These are phyloP conservation scores for Schwanniomyces sp. DNA, from an alignment of 805 yeast species.

Conservation along the genomic window DNA sequence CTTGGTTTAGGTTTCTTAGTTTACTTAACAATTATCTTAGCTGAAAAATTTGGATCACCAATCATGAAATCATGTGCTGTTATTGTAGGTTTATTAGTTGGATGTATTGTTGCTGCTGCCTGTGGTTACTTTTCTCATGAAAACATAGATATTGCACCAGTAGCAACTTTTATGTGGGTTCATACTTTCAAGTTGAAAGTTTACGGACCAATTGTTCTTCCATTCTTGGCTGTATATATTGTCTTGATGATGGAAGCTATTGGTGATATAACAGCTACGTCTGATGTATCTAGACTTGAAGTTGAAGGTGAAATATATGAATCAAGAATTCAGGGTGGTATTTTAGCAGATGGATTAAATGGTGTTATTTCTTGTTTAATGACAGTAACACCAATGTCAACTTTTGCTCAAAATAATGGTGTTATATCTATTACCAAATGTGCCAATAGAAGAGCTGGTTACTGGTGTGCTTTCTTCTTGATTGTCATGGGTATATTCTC, in stretches of 20 bases:
- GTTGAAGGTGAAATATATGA: slow-evolving; percentile 83
- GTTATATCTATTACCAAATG: slow-evolving; percentile 90
- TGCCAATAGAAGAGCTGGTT: slow-evolving; percentile 81
- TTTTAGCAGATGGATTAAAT: slow-evolving; percentile 83
- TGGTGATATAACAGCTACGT: slow-evolving; percentile 93
- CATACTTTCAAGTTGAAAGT: slow-evolving; percentile 74
- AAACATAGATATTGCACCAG: slow-evolving; percentile 69
- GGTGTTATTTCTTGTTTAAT: slow-evolving; percentile 74
- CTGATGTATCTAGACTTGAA: slow-evolving; percentile 83
- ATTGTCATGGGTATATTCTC: slow-evolving; percentile 85
- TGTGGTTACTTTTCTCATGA: slow-evolving; percentile 71
- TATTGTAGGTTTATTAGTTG: slow-evolving; percentile 77
- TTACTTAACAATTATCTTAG: slow-evolving; percentile 65
- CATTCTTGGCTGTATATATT: slow-evolving; percentile 79
- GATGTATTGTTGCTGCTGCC: slow-evolving; percentile 92
- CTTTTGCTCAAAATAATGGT: slow-evolving; percentile 95
- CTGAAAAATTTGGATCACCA: slow-evolving; percentile 91
- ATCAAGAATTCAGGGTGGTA: slow-evolving; percentile 89
- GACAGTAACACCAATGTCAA: slow-evolving; percentile 87
- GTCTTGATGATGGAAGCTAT: slow-evolving; percentile 90
- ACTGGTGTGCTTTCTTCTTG: slow-evolving; percentile 77
- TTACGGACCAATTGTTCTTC: slow-evolving; percentile 84
- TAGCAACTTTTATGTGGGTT: slow-evolving; percentile 83
- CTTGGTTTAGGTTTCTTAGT: slow-evolving; percentile 87
- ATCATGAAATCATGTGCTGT: slow-evolving; percentile 94